Percentiles rank a stretch among this genome's conserved stretches.
Conservation (phyloP, 177 flowering plant species). For the Tripterygium wilfordii region DNA sequence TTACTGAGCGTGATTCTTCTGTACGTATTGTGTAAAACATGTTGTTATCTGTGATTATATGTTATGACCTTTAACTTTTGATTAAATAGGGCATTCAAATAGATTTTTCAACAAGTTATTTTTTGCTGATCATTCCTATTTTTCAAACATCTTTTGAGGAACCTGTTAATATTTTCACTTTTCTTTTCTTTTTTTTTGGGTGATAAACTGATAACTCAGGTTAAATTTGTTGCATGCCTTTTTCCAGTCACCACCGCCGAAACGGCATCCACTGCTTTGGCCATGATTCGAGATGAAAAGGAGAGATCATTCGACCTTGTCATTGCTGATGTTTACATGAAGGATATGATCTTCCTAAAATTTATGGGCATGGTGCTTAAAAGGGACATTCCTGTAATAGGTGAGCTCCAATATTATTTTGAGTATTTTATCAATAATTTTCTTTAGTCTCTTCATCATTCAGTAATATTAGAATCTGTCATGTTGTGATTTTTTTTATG, state of each 20-base stretch:
- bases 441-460: too few relatives aligned
- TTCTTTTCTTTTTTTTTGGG: background rate
- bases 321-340: constrained; percentile 13
- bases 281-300: constrained; percentile 10
- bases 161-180: too few relatives aligned
- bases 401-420: constrained; percentile 5
- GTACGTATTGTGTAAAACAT: too few relatives aligned
- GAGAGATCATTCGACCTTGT: constrained; percentile 14
- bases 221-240: background rate
- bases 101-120: too few relatives aligned
- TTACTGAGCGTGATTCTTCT: too few relatives aligned
- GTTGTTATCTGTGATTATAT: too few relatives aligned
- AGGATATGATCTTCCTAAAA: constrained; percentile 5
- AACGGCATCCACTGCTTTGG: constrained; percentile 13
- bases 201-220: background rate
- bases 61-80: too few relatives aligned
- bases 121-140: too few relatives aligned
- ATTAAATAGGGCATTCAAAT: too few relatives aligned
- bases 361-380: constrained; percentile 2
- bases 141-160: too few relatives aligned
- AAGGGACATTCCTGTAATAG: constrained; percentile 12
- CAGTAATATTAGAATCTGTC: too few relatives aligned
- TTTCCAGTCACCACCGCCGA: constrained; percentile 19
- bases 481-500: background rate
- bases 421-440: background rate